These are phyloP conservation scores for Neurospora discreta DNA, from an alignment of 495 filamentous ascomycete genomes.

Conservation along the genomic window DNA sequence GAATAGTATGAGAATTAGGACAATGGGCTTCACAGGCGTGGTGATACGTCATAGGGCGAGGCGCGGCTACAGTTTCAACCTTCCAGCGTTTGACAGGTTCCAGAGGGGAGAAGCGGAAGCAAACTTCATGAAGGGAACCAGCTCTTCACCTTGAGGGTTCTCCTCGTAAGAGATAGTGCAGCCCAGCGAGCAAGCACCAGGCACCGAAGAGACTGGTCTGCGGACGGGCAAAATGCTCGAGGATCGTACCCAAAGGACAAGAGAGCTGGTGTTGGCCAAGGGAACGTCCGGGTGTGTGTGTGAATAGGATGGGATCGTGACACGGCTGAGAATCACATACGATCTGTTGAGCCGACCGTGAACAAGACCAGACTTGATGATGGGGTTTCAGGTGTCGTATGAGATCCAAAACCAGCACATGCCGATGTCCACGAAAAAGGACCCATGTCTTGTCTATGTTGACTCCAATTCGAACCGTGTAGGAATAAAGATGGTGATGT, in stretches of 20 bases:
- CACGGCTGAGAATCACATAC: background rate
- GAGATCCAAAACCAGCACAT: background rate
- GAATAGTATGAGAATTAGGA: background rate
- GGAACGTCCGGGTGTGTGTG: background rate
- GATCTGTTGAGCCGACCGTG: background rate
- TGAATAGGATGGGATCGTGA: background rate
- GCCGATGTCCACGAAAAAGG: background rate
- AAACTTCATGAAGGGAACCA: background rate
- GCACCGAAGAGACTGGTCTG: background rate
- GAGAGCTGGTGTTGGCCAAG: background rate
- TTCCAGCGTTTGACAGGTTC: background rate
- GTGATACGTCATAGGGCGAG: background rate
- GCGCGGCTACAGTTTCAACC: background rate
- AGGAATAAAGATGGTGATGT: conserved; percentile 11
- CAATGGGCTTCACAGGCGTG: background rate
- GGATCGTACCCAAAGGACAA: background rate
- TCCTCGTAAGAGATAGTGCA: background rate
- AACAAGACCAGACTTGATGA: background rate
- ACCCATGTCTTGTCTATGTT: background rate
- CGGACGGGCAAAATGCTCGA: background rate
- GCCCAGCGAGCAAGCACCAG: background rate
- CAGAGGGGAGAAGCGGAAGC: background rate
- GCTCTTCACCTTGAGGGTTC: background rate
- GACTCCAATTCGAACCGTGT: background rate
- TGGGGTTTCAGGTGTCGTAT: background rate